Evolutionary conservation across 2,329 filamentous ascomycete species (phyloP), one percentile per base, ranked within the genome.

Genomic region (Zymoseptoria crescenta): DNA sequence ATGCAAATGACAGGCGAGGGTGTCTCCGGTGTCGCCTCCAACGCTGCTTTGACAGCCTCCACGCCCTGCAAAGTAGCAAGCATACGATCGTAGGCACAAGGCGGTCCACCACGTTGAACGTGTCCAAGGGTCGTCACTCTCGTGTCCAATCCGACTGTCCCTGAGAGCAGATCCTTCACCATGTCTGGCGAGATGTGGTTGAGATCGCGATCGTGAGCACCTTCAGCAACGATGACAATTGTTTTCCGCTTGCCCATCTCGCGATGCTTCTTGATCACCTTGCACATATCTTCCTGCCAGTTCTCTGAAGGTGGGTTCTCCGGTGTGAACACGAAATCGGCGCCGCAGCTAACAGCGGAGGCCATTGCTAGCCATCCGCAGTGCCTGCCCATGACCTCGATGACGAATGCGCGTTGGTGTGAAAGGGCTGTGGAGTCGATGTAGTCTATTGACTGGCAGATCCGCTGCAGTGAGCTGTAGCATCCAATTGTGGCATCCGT

Each of bases 361-460:
- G 97, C 96, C 62, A 99, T 82, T 49, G 94, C 94, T 62, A 99
- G 81, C 94, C 94, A 99, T 63, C 94, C 94, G 74, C 94, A 99
- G 76, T 99, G 93, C 60, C 94, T 84, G 54, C 94, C 94, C 94
- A 99, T 99, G 69, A 99, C 94, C 75, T 96, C 94, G 63, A 99
- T 89, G 59, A 99, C 92, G 74, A 99, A 99, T 48, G 94, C 94
- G 68, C 94, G 83, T 65, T 96, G 95, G 75, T 99, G 94, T 28
- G 92, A 96, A 45, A 87, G 87, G 56, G 93, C 93, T 0, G 94
- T 97, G 20, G 93, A 92, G 75, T 99, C 93, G 68, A 99, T 96
- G 71, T 91, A 93, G 77, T 99, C 94, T 59, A 99, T 90, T 71
- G 93, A 90, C 73, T 96, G 89, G 76, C 93, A 97, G 68, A 99